Evolutionary conservation across 2,329 filamentous ascomycete genomes (phyloP).

Genomic region (Pseudopithomyces maydicus): DNA sequence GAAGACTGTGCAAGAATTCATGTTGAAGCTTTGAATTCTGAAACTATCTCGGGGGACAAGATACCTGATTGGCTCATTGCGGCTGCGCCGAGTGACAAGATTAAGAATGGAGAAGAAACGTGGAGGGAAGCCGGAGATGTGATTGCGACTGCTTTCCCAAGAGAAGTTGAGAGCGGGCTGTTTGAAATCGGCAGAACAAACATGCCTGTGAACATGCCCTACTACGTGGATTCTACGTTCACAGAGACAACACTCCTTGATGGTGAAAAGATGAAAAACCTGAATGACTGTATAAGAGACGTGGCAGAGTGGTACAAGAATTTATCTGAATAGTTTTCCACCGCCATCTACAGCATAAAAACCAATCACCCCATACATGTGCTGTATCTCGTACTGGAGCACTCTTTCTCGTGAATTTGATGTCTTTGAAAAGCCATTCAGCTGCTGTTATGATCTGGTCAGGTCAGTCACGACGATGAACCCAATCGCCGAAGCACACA

Average conservation of each 20-base stretch:
- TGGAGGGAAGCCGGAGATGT: constrained; percentile 30
- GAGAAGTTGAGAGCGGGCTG: constrained; percentile 19
- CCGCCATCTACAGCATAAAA: too few species aligned
- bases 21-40: constrained; percentile 33
- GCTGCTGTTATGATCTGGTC: too few species aligned
- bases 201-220: constrained; percentile 38
- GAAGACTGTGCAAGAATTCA: constrained; percentile 38
- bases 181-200: constrained; percentile 32
- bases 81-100: constrained; percentile 27
- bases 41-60: constrained; percentile 16
- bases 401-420: too few species aligned
- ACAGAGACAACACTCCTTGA: constrained; percentile 32
- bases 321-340: constrained; percentile 5
- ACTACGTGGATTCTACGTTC: constrained; percentile 30
- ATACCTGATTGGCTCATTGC: constrained; percentile 37
- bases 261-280: constrained; percentile 21
- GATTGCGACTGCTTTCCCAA: constrained; percentile 23
- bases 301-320: constrained; percentile 36
- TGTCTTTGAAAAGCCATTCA: too few species aligned
- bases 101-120: constrained; percentile 18
- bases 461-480: too few species aligned
- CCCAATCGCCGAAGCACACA: too few species aligned
- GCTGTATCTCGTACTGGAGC: too few species aligned
- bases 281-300: constrained; percentile 32
- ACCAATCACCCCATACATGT: too few species aligned